Conservation (phyloP, 2,329 filamentous ascomycete genomes). For the Aspergillus tubingensis region DNA sequence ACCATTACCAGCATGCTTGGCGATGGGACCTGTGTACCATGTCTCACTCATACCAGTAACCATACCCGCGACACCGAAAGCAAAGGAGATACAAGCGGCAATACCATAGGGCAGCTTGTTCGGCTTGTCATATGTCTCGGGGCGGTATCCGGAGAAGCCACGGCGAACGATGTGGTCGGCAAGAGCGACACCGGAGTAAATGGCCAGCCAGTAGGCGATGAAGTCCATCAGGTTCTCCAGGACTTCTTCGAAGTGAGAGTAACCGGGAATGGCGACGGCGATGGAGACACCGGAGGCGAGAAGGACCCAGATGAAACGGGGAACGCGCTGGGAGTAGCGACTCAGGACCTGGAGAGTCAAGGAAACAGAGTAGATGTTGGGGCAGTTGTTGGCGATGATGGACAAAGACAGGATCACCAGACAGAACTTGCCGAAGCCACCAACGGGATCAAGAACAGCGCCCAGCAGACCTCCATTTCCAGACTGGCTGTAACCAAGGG, state of each 20-base stretch:
- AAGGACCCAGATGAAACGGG: constrained; percentile 68
- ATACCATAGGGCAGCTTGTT: constrained; percentile 63
- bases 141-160: constrained; percentile 61
- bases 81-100: constrained; percentile 65
- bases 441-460: constrained; percentile 64
- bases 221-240: constrained; percentile 71
- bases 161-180: constrained; percentile 68
- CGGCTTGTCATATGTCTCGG: constrained; percentile 60
- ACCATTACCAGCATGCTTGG: constrained; percentile 59
- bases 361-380: constrained; percentile 70
- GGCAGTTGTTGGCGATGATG: constrained; percentile 71
- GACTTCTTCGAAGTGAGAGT: constrained; percentile 63
- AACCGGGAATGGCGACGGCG: constrained; percentile 70
- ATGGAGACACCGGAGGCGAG: constrained; percentile 65
- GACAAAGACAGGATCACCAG: constrained; percentile 66
- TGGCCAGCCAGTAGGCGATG: constrained; percentile 72
- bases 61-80: constrained; percentile 65
- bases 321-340: constrained; percentile 60
- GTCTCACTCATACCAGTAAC: constrained; percentile 69
- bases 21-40: constrained; percentile 70
- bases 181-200: constrained; percentile 68
- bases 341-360: constrained; percentile 68
- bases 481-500: constrained; percentile 56
- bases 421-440: constrained; percentile 72
- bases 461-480: constrained; percentile 68